Evolutionary conservation across 164 flowering plant species (phyloP).

Genomic region (Vitis riparia): DNA sequence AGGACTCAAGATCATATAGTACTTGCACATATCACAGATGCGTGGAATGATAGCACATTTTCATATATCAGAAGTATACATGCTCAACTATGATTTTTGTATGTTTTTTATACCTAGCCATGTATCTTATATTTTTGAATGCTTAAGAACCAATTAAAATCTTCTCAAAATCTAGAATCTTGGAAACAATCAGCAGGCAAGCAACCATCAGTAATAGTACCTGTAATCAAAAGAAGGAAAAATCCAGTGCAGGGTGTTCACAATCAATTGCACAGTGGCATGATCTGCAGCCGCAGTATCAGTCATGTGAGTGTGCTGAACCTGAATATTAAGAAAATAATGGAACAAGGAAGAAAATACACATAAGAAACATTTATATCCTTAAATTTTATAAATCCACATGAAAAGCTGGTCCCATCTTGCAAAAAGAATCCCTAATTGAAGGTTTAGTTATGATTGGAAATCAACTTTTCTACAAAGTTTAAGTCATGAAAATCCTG

Average conservation of each 20-base stretch:
- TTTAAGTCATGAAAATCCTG: too few species aligned
- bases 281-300: constrained; percentile 93
- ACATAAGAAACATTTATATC: background rate
- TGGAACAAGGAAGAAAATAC: background rate
- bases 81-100: background rate
- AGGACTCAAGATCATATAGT: background rate
- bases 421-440: constrained; percentile 1
- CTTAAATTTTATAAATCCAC: background rate
- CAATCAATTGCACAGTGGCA: constrained; percentile 81
- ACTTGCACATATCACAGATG: background rate
- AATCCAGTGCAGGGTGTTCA: constrained; percentile 67
- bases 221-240: constrained; percentile 96
- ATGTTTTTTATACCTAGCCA: background rate
- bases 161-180: background rate
- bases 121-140: background rate
- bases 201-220: constrained; percentile 30
- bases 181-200: background rate
- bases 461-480: too few species aligned
- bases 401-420: constrained; percentile 7
- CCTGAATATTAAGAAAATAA: constrained; percentile 47
- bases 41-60: background rate
- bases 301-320: constrained; percentile 97
- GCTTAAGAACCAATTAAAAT: background rate
- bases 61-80: background rate
- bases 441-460: too few species aligned